Conservation (phyloP, 495 filamentous ascomycete genomes). For the Penicillium canescens region DNA sequence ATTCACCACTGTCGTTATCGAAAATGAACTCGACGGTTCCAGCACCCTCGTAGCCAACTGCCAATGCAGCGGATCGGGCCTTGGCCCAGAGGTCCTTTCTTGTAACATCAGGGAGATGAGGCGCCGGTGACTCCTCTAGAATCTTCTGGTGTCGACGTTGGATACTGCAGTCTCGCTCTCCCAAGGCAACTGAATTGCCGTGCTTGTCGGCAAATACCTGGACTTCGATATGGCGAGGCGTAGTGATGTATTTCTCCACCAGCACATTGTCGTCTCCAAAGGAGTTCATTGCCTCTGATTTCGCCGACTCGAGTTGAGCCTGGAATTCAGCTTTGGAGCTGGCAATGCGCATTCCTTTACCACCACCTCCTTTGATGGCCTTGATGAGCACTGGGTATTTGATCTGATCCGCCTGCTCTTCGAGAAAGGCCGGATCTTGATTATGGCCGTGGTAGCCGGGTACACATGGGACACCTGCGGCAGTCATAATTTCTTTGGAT, state of each 20-base stretch:
- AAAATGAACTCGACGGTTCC: constrained; percentile 99
- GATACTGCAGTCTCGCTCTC: constrained; percentile 84
- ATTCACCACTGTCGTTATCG: constrained; percentile 88
- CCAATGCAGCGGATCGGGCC: constrained; percentile 82
- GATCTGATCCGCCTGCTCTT: constrained; percentile 74
- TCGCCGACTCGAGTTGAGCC: constrained; percentile 79
- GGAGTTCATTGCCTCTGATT: constrained; percentile 84
- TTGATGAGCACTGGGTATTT: constrained; percentile 93
- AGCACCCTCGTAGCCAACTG: constrained; percentile 93
- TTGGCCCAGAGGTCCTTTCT: constrained; percentile 93
- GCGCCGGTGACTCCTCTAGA: constrained; percentile 93
- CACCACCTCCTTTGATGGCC: constrained; percentile 93
- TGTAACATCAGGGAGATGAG: constrained; percentile 73
- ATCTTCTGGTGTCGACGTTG: constrained; percentile 96
- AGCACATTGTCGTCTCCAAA: constrained; percentile 97
- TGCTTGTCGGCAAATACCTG: constrained; percentile 94
- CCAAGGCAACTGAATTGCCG: constrained; percentile 80
- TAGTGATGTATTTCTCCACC: constrained; percentile 94
- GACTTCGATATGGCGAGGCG: constrained; percentile 94
- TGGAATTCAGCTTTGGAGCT: constrained; percentile 72
- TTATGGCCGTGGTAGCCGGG: constrained; percentile 92
- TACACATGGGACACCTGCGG: constrained; percentile 90
- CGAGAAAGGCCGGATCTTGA: constrained; percentile 72
- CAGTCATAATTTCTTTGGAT: constrained; percentile 93
- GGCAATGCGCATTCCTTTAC: constrained; percentile 99